Evolutionary conservation across 169 alveolate genomes (phyloP), one percentile per base, ranked within the genome.

Genomic region (Eimeria sp.): DNA sequence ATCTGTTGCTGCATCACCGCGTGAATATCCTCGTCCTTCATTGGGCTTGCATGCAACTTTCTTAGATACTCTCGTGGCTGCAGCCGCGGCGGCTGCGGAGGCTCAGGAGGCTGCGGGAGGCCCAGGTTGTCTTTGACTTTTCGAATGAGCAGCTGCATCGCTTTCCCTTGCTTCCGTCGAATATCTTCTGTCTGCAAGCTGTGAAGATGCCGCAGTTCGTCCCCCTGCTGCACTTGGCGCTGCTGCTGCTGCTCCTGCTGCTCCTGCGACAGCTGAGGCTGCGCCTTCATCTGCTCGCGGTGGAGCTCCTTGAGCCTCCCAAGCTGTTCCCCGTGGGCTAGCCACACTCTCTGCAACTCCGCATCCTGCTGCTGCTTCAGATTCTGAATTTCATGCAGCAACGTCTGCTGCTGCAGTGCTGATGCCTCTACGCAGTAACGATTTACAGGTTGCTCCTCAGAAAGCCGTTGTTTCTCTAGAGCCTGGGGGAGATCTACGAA

Each of bases 1-100:
- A 85, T 85, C 62, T 85, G 91, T 64, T 85, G 91, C 64, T 85
- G 91, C 80, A 85, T 37, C 46, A 85, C 80, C 11, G 91, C 91
- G 52, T 85, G 91, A 1, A 85, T 62, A n/a, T 85, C 91, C 27
- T 58, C 91, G n/a, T 85, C 91, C 43, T 60, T 85, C 91, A 85
- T 85, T 6, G 76, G 91, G 46, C 62, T 58, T 52, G 76, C 80
- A 62, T 85, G 91, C 91, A 85, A 56, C n/a, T 64, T 58, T n/a
- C 91, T 71, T 25, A 85, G 91, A 80, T 85, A 64, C 13, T 85
- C 74, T 6, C 30, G 78, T 16, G 23, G 91, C 76, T 40, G 37
- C 27, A 25, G 74, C 58, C 14, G 49, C 33, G 60, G 56, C 16
- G 30, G 90, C 54, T 54, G 72, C 30, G 52, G n/a, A 58, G 56